A percentile compares a stretch with the other conserved stretches of the same genome.
These are phyloP conservation scores for Candida boleticola DNA, from an alignment of 805 yeast species.

Conservation along the genomic window DNA sequence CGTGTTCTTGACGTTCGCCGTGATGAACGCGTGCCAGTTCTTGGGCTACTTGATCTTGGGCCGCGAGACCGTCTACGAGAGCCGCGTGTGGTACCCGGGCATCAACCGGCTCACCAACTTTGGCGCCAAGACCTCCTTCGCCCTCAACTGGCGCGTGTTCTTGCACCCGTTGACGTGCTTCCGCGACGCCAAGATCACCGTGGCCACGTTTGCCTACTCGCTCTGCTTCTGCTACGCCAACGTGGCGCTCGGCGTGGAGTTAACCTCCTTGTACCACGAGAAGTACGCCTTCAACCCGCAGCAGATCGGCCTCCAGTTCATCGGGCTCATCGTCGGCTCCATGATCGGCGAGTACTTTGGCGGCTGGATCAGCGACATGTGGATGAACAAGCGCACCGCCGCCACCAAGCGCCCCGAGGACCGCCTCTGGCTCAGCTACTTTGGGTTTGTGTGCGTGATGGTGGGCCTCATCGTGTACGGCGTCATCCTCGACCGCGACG, in stretches of 20 bases:
- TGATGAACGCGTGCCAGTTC: constrained; percentile 12
- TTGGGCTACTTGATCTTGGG: constrained; percentile 12
- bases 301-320: constrained; percentile 21
- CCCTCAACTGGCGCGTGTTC: constrained; percentile 6
- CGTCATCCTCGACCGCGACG: constrained; percentile 10
- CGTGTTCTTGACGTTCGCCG: constrained; percentile 13
- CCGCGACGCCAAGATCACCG: constrained; percentile 8
- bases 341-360: constrained; percentile 21
- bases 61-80: constrained; percentile 12
- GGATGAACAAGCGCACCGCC: constrained; percentile 14
- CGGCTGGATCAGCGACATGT: constrained; percentile 21
- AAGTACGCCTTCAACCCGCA: constrained; percentile 19
- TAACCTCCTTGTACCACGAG: constrained; percentile 18
- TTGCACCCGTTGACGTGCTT: constrained; percentile 10
- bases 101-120: constrained; percentile 5
- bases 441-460: constrained; percentile 17
- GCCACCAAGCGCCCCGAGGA: constrained; percentile 7
- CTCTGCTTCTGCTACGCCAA: constrained; percentile 21
- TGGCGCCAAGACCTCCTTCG: background rate
- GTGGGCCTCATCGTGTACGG: constrained; percentile 22
- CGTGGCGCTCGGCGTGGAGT: constrained; percentile 21
- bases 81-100: constrained; percentile 4
- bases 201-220: constrained; percentile 17
- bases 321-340: constrained; percentile 20
- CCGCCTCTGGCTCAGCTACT: constrained; percentile 20